These are phyloP conservation scores for Epichloe uncinata DNA, from an alignment of 2,329 filamentous ascomycete species.

Conservation along the genomic window DNA sequence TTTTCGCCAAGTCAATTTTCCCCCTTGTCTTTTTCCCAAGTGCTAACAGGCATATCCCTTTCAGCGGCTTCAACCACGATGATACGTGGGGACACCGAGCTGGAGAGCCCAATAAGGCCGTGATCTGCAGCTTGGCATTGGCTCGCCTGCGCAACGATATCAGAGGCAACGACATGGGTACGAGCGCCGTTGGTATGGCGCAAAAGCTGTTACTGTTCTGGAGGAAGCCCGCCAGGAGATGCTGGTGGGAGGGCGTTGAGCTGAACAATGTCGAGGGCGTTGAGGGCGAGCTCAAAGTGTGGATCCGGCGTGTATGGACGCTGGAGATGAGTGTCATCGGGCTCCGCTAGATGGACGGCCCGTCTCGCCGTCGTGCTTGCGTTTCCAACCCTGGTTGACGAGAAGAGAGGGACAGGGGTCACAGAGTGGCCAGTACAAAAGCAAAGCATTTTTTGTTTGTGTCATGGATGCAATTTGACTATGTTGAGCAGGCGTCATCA, in stretches of 20 bases:
- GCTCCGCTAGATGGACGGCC: constrained; percentile 41
- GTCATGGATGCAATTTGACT: constrained; percentile 1
- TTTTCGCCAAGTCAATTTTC: too few relatives aligned
- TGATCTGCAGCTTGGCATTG: constrained; percentile 91
- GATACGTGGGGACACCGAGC: constrained; percentile 93
- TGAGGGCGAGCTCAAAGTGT: constrained; percentile 86
- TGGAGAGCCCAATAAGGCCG: constrained; percentile 95
- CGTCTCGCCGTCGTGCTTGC: background rate
- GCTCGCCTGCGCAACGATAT: constrained; percentile 89
- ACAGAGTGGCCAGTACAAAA: background rate
- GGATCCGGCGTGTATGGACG: constrained; percentile 97
- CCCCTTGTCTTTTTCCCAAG: background rate
- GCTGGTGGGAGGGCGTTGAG: constrained; percentile 99
- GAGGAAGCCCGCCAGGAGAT: constrained; percentile 89
- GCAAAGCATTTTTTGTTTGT: constrained; percentile 1
- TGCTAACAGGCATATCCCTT: background rate
- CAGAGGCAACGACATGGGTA: constrained; percentile 60
- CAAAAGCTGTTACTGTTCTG: constrained; percentile 96
- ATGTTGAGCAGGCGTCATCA: constrained; percentile 8
- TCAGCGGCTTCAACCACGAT: constrained; percentile 88
- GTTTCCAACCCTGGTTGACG: background rate
- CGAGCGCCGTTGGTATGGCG: constrained; percentile 87
- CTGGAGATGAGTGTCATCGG: constrained; percentile 96
- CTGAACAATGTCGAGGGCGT: constrained; percentile 81
- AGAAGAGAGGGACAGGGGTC: background rate